Percentiles rank a stretch among this genome's conserved stretches.
phyloP scores from a whole-genome alignment of 495 filamentous ascomycete genomes.

The Neurospora sp. region DNA sequence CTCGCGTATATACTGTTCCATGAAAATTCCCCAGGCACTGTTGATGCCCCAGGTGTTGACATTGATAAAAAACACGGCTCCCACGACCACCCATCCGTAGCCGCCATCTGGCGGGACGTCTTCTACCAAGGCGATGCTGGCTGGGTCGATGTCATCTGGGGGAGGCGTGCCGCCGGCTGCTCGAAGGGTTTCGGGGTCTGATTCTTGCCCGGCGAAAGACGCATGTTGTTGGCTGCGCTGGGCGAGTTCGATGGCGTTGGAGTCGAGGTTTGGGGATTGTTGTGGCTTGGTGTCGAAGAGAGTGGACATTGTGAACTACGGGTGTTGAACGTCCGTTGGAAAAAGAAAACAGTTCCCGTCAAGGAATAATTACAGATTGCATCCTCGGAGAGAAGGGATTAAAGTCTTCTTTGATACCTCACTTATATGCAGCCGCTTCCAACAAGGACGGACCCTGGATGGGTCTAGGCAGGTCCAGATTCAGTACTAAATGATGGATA shows the following conservation, averaged over 20 bases:
- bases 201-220: background rate
- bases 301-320: background rate
- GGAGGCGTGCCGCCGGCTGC: background rate
- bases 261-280: background rate
- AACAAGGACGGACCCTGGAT: background rate
- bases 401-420: background rate
- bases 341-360: background rate
- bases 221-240: background rate
- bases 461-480: background rate
- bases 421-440: background rate
- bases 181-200: background rate
- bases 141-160: background rate
- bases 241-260: background rate
- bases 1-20: slow-evolving; percentile 49
- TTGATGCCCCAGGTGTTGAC: slow-evolving; percentile 49
- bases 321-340: background rate
- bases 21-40: slow-evolving; percentile 44
- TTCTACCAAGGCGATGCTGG: slow-evolving; percentile 1
- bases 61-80: slow-evolving; percentile 37
- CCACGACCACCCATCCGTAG: slow-evolving; percentile 50
- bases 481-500: background rate
- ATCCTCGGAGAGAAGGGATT: background rate
- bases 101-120: slow-evolving; percentile 43
- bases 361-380: background rate
- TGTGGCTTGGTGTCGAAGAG: background rate